Base-by-base conservation (phyloP, 2,329 filamentous ascomycete genomes). In the Xylariaceae sp. region DNA sequence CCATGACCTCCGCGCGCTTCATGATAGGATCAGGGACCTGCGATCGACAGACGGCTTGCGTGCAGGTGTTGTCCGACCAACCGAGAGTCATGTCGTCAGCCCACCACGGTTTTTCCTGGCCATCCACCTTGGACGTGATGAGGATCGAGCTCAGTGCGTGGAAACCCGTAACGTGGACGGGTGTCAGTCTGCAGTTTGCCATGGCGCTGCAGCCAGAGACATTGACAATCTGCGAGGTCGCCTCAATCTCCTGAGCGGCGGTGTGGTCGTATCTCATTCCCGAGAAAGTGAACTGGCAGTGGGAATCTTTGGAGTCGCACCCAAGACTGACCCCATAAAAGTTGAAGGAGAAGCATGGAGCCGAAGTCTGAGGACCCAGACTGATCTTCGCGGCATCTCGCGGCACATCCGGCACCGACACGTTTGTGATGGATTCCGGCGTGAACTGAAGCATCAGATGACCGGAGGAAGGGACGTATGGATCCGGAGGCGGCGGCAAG, bases 1-100 rank as follows among this genome's bases (percentile, higher is more conserved):
- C n/a, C n/a, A n/a, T n/a, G n/a, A n/a, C n/a, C n/a, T n/a, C n/a
- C n/a, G n/a, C n/a, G n/a, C 38, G 45, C 29, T 47, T 43, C 38
- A 41, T 41, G 34, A 50, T 42, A 6, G 36, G 47, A 35, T 60
- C 50, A 29, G 50, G 50, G 8, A 59, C 48, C 25, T 45, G 39
- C 5, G 55, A 52, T 21, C 64, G 63, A 39, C 63, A 66, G 8
- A 49, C 25, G 6, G 60, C 59, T 9, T 53, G 49, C 7, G 50
- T 40, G 42, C 64, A 68, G 28, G 45, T 53, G 35, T 61, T 58
- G 45, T 68, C 52, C 21, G 50, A 59, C 65, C 66, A 69, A 5
- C 58, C 56, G 37, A 69, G 44, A 5, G 52, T 38, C 17, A 68
- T 35, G 43, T 70, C 60, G 42, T 70, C 66, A 31, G 60, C 60